Evolutionary conservation across 2,329 filamentous ascomycete genomes (phyloP).

Genomic region (Alternaria longipes): DNA sequence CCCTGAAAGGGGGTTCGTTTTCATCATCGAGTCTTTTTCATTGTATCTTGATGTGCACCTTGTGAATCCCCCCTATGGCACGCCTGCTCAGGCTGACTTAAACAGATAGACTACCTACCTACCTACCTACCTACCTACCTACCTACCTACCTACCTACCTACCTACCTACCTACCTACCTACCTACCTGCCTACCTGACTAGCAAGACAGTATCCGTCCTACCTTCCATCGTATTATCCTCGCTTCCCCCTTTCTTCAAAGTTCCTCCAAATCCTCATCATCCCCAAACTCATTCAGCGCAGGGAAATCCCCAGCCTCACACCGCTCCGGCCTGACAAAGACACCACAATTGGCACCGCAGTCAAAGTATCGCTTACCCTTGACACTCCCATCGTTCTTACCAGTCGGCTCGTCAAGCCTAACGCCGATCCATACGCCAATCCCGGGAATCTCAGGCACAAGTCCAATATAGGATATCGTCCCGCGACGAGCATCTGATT

Average conservation of each 20-base stretch:
- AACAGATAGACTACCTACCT: too few species aligned
- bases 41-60: too few species aligned
- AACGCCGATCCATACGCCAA: slow-evolving; percentile 75
- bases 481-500: slow-evolving; percentile 74
- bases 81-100: too few species aligned
- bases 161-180: too few species aligned
- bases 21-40: too few species aligned
- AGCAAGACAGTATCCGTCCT: too few species aligned
- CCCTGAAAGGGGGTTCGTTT: too few species aligned
- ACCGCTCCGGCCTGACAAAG: slow-evolving; percentile 79
- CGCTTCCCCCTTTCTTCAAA: slow-evolving; percentile 12
- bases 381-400: slow-evolving; percentile 81
- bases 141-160: too few species aligned
- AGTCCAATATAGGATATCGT: slow-evolving; percentile 76
- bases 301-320: slow-evolving; percentile 79
- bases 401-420: slow-evolving; percentile 79
- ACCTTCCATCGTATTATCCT: too few species aligned
- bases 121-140: too few species aligned
- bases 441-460: slow-evolving; percentile 75
- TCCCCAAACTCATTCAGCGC: slow-evolving; percentile 61
- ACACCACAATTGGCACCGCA: slow-evolving; percentile 75
- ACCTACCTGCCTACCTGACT: too few species aligned
- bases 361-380: slow-evolving; percentile 74
- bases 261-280: slow-evolving; percentile 65
- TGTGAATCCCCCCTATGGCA: too few species aligned